Base-by-base conservation (phyloP, 306 rosid species). In the Vigna radiata region DNA sequence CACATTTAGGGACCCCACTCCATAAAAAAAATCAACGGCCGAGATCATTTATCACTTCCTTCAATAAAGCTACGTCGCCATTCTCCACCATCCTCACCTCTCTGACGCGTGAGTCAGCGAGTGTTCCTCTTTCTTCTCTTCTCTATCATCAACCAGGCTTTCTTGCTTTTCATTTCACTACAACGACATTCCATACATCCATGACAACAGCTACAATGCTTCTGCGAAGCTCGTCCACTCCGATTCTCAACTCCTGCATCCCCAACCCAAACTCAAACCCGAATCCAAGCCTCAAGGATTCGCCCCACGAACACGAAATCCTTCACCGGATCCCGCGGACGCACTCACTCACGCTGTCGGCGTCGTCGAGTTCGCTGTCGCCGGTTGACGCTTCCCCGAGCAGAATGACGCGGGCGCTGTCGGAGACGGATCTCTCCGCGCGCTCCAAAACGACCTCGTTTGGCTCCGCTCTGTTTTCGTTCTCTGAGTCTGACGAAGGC, bases 181-280 rank as follows among this genome's bases (percentile, higher is more conserved):
- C 11, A 6, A 41, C 46, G 1, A 41, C 11, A 29, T 8, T 41
- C 46, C 13, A 5, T 2, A 49, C 19, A 50, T 75, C 64, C 33
- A 75, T 46, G 68, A 70, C 25, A 25, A 69, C 47, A 14, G 1
- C 71, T 2, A 68, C 77, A 9, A 87, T 89, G 93, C 76, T 89
- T 65, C 83, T 89, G 2, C 84, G 91, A 81, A 89, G 87, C 66
- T 81, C 88, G 4, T 89, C 93, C 5, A 81, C 89, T 25, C 88
- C 93, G 61, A 33, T 85, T 31, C 84, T 89, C 14, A 85, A 87
- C 72, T 87, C 93, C 49, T 68, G 76, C 52, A 16, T 79, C 50
- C 84, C 88, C 5, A 25, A 25, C 27, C 27, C 33, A 0, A 84
- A 81, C n/a, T 13, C 58, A 47, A 18, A 70, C 36, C 84, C 88